Percentiles rank a stretch among this genome's conserved stretches.
phyloP scores from a whole-genome alignment of 495 filamentous ascomycete genomes.

The Aspergillus carlsbadensis region DNA sequence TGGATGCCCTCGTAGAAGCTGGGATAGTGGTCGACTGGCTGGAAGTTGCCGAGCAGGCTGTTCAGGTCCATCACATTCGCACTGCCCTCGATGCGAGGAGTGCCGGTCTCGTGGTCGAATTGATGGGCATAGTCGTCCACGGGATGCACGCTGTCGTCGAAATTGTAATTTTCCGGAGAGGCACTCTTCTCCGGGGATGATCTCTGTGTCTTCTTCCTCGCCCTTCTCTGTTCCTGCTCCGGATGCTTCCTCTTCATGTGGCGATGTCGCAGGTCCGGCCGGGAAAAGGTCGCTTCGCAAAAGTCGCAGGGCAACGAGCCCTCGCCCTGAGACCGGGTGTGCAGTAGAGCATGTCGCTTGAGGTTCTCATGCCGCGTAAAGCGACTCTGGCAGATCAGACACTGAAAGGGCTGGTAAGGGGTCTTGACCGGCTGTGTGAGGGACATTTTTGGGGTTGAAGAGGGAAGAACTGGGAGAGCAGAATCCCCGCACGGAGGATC shows the following conservation, averaged over 20 bases:
- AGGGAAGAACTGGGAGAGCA: background rate
- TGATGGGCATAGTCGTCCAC: too few species aligned
- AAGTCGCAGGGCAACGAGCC: slow-evolving; percentile 26
- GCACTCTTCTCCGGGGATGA: background rate
- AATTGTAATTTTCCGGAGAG: too few species aligned
- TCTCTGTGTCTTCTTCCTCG: slow-evolving; percentile 11
- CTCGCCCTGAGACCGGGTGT: slow-evolving; percentile 27
- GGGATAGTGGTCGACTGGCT: background rate
- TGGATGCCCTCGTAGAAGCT: background rate
- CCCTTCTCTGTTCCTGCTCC: slow-evolving; percentile 21
- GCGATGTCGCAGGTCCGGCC: slow-evolving; percentile 29
- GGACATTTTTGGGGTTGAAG: slow-evolving; percentile 9
- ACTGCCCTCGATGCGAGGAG: background rate
- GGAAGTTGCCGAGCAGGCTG: background rate
- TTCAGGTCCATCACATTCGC: background rate
- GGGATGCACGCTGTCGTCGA: too few species aligned
- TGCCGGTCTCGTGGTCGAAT: background rate
- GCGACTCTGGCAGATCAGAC: slow-evolving; percentile 31
- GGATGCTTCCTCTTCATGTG: slow-evolving; percentile 40
- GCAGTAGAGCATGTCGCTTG: slow-evolving; percentile 36
- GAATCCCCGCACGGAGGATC: background rate
- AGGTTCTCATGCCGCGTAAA: slow-evolving; percentile 42
- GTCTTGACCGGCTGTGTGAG: slow-evolving; percentile 11
- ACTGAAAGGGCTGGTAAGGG: slow-evolving; percentile 34
- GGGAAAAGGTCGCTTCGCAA: slow-evolving; percentile 34